These are phyloP conservation scores for Ophiostoma perfectum DNA, from an alignment of 2,329 filamentous ascomycete genomes.

Conservation along the genomic window DNA sequence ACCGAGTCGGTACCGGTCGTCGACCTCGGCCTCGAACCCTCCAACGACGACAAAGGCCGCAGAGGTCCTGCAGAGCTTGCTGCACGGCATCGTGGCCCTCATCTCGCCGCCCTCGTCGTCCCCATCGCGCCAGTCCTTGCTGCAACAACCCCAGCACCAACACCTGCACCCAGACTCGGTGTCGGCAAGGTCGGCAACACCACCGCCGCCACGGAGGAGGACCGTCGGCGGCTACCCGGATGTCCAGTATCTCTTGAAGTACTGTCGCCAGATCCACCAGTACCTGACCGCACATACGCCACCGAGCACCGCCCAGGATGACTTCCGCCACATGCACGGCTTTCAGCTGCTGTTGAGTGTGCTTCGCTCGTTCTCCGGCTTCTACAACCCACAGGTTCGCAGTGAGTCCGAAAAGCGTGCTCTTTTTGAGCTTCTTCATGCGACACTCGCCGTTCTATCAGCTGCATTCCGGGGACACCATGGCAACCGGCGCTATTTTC, in stretches of 20 bases:
- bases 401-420: conserved; percentile 57
- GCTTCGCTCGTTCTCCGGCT: conserved; percentile 65
- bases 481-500: conserved; percentile 85
- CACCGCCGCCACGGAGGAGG: conserved; percentile 28
- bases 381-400: conserved; percentile 64
- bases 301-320: conserved; percentile 59
- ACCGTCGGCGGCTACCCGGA: conserved; percentile 42
- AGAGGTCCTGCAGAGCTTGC: conserved; percentile 52
- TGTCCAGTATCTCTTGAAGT: conserved; percentile 45
- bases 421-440: conserved; percentile 65
- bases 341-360: conserved; percentile 69
- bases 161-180: background rate
- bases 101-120: conserved; percentile 28
- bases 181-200: conserved; percentile 5
- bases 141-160: conserved; percentile 6
- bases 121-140: conserved; percentile 11
- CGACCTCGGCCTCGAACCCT: conserved; percentile 55
- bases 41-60: conserved; percentile 54
- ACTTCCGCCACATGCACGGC: conserved; percentile 74
- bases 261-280: conserved; percentile 62
- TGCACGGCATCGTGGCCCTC: conserved; percentile 43
- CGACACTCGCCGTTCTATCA: conserved; percentile 67
- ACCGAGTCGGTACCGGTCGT: conserved; percentile 57
- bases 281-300: conserved; percentile 46
- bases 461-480: conserved; percentile 71